Evolutionary conservation across 106 monocot genomes (phyloP).

Genomic region (Dendrobium catenatum): DNA sequence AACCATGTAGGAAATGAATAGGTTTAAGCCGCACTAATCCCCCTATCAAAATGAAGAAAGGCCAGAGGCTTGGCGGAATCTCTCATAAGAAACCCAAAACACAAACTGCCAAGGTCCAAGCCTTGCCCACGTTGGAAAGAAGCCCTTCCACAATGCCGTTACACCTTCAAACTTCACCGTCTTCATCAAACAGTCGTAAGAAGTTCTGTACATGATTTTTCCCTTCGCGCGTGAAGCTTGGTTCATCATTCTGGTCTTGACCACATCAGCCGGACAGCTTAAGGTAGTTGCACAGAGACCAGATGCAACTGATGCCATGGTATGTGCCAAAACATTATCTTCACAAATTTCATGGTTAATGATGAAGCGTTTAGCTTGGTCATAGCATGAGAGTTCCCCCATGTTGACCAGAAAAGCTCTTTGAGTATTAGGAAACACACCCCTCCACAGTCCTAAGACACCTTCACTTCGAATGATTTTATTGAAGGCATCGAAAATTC

Average conservation of each 20-base stretch:
- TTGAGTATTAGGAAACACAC: slow-evolving; percentile 71
- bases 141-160: slow-evolving; percentile 81
- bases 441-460: slow-evolving; percentile 67
- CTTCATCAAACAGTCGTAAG: slow-evolving; percentile 69
- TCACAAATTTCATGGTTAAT: slow-evolving; percentile 38
- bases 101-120: slow-evolving; percentile 95
- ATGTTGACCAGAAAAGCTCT: slow-evolving; percentile 93
- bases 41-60: slow-evolving; percentile 60
- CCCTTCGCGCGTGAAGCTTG: slow-evolving; percentile 24
- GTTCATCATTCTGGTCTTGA: slow-evolving; percentile 92
- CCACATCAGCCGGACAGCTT: slow-evolving; percentile 88
- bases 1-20: background rate
- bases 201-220: slow-evolving; percentile 32
- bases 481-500: slow-evolving; percentile 48
- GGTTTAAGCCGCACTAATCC: background rate
- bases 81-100: slow-evolving; percentile 91
- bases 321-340: slow-evolving; percentile 66
- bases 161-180: slow-evolving; percentile 66
- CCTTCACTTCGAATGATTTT: slow-evolving; percentile 64
- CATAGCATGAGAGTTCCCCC: slow-evolving; percentile 92
- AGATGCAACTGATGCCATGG: slow-evolving; percentile 71
- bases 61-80: slow-evolving; percentile 42
- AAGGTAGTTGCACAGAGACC: slow-evolving; percentile 70
- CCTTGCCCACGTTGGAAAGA: slow-evolving; percentile 90
- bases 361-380: slow-evolving; percentile 72